phyloP scores from a whole-genome alignment of 108 stramenopile species.

The Nannochloropsis salina region DNA sequence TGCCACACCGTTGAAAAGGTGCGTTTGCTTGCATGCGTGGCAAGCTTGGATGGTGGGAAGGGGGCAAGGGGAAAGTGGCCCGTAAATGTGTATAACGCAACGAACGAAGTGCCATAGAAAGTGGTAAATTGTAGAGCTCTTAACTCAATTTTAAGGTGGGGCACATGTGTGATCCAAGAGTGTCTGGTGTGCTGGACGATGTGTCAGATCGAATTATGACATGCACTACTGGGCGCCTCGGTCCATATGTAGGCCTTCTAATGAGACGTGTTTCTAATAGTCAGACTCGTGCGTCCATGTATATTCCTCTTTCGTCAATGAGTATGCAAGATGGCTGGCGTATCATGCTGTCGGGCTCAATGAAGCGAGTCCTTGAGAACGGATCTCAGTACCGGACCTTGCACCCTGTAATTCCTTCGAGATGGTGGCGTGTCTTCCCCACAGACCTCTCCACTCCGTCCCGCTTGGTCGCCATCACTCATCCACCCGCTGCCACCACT shows the following conservation, averaged over 20 bases:
- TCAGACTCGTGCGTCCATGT: too few species aligned
- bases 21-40: not conserved
- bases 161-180: not conserved
- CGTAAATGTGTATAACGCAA: too few species aligned
- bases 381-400: not conserved
- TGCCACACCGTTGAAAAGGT: slow-evolving; percentile 96
- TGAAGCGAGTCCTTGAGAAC: not conserved
- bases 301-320: too few species aligned
- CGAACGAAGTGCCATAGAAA: too few species aligned
- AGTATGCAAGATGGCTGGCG: too few species aligned
- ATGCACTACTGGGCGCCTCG: too few species aligned
- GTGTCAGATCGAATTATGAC: too few species aligned
- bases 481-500: not conserved
- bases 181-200: not conserved
- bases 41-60: not conserved
- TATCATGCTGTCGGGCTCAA: too few species aligned
- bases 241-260: too few species aligned
- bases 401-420: not conserved
- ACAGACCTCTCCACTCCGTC: not conserved
- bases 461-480: not conserved
- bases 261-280: too few species aligned
- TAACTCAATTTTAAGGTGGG: not conserved
- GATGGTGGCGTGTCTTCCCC: not conserved
- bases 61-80: not conserved
- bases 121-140: not conserved